Base-by-base conservation (phyloP, 163 green algal genomes). In the Smithsoniella earleae region DNA sequence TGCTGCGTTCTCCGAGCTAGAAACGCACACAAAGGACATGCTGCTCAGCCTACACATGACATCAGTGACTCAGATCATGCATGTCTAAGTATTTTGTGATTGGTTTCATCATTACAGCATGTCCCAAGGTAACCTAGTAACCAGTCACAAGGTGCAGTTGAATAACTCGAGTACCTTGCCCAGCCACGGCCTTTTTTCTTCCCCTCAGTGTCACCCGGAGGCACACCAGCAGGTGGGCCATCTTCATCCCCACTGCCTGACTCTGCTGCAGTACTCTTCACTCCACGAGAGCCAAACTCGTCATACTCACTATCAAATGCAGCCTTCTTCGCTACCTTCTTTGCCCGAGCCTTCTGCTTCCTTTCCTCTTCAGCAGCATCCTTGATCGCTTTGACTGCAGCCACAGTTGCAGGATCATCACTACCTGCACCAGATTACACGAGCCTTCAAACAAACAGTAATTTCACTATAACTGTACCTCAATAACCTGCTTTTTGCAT, bases 271-370 rank as follows among this genome's bases (percentile, higher is more conserved):
- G 27, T 33, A 34, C 64, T 20, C 45, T 62, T n/a, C 31, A 54
- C 40, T 10, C 3, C 6, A 36, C 80, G 20, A 34, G 58, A 30
- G 34, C 58, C 58, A 13, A 30, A 30, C n/a, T 33, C 27, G 43
- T 69, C 58, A 13, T 69, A 69, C 83, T 86, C 77, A 0, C 62
- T 49, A 66, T 97, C 87, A 77, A 96, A 97, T 1, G 82, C 85
- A 0, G 87, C 89, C 75, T 96, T 95, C 77, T 97, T 95, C 28
- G 87, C 84, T 1, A 84, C 76, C 78, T 92, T 87, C 73, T 66
- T 82, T 63, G 30, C 66, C 25, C 80, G 66, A 55, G 73, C 36
- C 8, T 74, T 30, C 16, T 82, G 64, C 18, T 73, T 58, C 31
- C 76, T 20, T 76, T 92, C 84, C 63, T 91, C 86, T 2, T 74